Conservation (phyloP, 2,329 filamentous ascomycete genomes). For the Neonectria ditissima region DNA sequence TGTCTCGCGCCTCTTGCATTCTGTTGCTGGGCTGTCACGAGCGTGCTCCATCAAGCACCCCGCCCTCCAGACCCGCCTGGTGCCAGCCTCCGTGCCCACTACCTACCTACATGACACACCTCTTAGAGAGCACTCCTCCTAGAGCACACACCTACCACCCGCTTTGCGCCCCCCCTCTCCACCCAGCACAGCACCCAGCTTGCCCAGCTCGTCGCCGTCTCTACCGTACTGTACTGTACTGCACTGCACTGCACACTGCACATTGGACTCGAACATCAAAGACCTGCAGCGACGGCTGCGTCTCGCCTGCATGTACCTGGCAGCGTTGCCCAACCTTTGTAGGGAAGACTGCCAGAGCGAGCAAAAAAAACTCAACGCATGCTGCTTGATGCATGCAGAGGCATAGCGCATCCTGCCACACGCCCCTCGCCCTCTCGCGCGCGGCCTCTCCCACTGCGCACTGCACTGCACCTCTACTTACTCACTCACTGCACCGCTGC, state of each 20-base stretch:
- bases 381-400: conserved; percentile 45
- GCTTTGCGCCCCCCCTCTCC: conserved; percentile 12
- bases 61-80: conserved; percentile 48
- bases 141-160: conserved; percentile 41
- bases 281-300: conserved; percentile 32
- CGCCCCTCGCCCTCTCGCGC: conserved; percentile 17
- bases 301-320: conserved; percentile 44
- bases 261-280: conserved; percentile 33
- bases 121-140: conserved; percentile 33
- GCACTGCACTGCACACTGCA: conserved; percentile 15
- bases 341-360: conserved; percentile 34
- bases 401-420: conserved; percentile 43
- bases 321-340: conserved; percentile 35
- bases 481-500: conserved; percentile 25
- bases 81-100: conserved; percentile 44
- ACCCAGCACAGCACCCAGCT: conserved; percentile 21
- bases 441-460: conserved; percentile 25
- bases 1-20: conserved; percentile 32
- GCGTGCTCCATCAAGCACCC: conserved; percentile 49
- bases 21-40: conserved; percentile 47
- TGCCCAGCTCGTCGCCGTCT: conserved; percentile 30
- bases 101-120: conserved; percentile 37
- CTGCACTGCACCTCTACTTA: conserved; percentile 23
- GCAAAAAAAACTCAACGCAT: conserved; percentile 41
- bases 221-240: too few species aligned